Base-by-base conservation (phyloP, 148 eudicot species). In the Heliamphora exappendiculata region DNA sequence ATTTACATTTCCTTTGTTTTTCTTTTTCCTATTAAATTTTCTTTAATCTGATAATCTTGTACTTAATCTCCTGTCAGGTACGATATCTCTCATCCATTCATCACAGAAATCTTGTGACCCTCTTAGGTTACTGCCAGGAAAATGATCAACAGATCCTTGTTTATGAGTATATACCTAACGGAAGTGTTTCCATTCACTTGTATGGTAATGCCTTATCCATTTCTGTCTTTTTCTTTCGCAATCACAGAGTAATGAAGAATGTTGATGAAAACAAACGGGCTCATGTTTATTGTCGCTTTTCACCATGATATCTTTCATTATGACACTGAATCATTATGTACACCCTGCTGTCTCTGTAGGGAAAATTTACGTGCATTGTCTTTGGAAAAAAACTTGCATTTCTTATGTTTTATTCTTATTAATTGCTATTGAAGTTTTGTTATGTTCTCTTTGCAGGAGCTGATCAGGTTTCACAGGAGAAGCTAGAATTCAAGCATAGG, bases 401-500 rank as follows among this genome's bases (percentile, higher is more conserved):
- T 39, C 13, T 10, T 41, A 19, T 70, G 20, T 33, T 45, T 60
- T 60, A 33, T 75, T 51, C 62, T 7, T 77, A 0, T 36, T 34
- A 4, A 16, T 73, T 72, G 68, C 37, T 80, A 59, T 19, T 16
- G 41, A 65, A 36, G 7, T 36, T 65, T 37, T 37, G 66, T 72
- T 60, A 31, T n/a, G 28, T 20, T 36, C 24, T 66, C 33, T 73
- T 76, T 84, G 74, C 90, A 94, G 98, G 97, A 45, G 85, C 86
- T 66, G 86, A 89, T 80, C 89, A 85, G 77, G 91, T 82, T 78
- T 84, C 97, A 19, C 79, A 81, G 69, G 98, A 94, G 85, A 94
- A 92, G 85, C 87, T 94, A 78, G 98, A 94, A 83, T 94, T 94
- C 87, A 94, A 92, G 93, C 98, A 92, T 83, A 85, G 98, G 83